Base-by-base conservation (phyloP, 2,329 filamentous ascomycete genomes). In the Mariannaea elegans region DNA sequence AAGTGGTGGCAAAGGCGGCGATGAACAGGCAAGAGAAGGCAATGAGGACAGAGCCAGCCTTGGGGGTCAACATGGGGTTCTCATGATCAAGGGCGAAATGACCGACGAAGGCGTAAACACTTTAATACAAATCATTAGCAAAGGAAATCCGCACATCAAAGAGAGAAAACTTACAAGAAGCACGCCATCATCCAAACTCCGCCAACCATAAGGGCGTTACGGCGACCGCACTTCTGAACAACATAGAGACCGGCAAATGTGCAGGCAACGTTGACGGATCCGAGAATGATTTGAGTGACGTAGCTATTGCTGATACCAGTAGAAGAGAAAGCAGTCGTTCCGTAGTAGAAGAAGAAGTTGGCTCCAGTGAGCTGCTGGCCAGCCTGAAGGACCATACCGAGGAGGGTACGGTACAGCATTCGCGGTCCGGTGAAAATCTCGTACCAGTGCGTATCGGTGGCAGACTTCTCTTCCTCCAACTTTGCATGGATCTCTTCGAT, bases 1-100 rank as follows among this genome's bases (percentile, higher is more conserved):
- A 91, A 12, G 87, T 90, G 62, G 83, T 85, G n/a, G 87, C 87
- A 63, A 89, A 90, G 3, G 83, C 87, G 16, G 81, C 85, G 56
- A 90, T 90, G 71, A 89, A 89, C 38, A 91, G 79, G 68, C 88
- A 90, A 0, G 88, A 88, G 73, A 90, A 90, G 52, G 88, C 82
- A 42, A 91, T 89, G 66, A 91, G 84, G 38, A 83, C 83, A 3
- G 83, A 80, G 19, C 88, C 88, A 6, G 84, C 79, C 9, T 74
- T 69, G 24, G 83, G 79, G 0, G 80, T 80, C 63, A 74, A 79
- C 75, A 75, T 65, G 57, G 81, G 79, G 66, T 83, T 62, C 1
- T 48, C 45, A 4, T 70, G 71, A 63, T 82, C 76, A 9, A 85
- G 73, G 29, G 75, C 73, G 52, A 77, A 83, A 56, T 80, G 76